phyloP scores from a whole-genome alignment of 2,329 filamentous ascomycete species.

The Colletotrichum falcatum region DNA sequence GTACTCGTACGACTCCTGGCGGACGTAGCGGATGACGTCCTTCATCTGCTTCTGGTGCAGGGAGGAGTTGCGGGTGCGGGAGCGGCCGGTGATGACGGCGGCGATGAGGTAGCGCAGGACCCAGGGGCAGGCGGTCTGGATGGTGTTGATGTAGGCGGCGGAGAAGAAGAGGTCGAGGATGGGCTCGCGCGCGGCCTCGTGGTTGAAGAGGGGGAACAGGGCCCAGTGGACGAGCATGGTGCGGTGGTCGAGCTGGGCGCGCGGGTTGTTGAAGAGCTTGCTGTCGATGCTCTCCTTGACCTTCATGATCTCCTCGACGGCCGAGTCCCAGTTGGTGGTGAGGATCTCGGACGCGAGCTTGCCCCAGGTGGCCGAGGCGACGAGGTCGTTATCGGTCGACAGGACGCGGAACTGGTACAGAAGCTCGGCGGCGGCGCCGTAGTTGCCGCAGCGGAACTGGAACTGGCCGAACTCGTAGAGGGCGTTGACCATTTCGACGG shows the following conservation, averaged over 20 bases:
- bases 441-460: constrained; percentile 97
- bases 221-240: constrained; percentile 99
- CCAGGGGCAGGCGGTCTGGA: constrained; percentile 98
- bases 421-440: constrained; percentile 88
- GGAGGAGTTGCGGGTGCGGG: constrained; percentile 82
- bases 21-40: constrained; percentile 93
- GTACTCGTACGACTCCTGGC: constrained; percentile 98
- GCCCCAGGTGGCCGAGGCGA: constrained; percentile 95
- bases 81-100: constrained; percentile 93
- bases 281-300: constrained; percentile 94
- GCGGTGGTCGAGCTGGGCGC: constrained; percentile 95
- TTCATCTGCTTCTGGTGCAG: constrained; percentile 98
- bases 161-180: constrained; percentile 98
- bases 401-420: constrained; percentile 98
- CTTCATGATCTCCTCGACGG: constrained; percentile 90
- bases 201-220: constrained; percentile 99
- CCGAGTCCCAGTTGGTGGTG: constrained; percentile 93
- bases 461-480: constrained; percentile 97
- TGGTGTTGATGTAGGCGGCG: constrained; percentile 98
- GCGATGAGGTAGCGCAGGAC: constrained; percentile 93
- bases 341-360: constrained; percentile 97
- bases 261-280: constrained; percentile 94
- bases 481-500: constrained; percentile 93
- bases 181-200: constrained; percentile 88
- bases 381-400: constrained; percentile 98